Evolutionary conservation across 768 basidiomycete genomes (phyloP), one percentile per base, ranked within the genome.

Genomic region (Mycena amicta): DNA sequence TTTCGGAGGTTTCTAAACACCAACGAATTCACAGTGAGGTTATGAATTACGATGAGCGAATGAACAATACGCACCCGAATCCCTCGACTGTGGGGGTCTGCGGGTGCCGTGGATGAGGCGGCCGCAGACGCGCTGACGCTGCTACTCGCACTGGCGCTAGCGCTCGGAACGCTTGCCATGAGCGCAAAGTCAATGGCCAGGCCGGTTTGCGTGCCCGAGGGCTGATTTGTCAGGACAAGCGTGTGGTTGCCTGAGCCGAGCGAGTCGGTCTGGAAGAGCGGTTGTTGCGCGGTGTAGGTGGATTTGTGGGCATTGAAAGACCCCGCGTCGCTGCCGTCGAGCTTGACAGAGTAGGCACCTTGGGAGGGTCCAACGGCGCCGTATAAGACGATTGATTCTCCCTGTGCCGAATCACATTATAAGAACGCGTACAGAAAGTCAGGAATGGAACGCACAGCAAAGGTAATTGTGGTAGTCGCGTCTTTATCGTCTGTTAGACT

Each of bases 321-420:
- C 20, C 50, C 60, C 0, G 59, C 39, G 3, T 63, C 23, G 18
- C 52, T 23, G 18, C 59, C 62, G 57, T 75, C 72, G 3, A 75
- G n/a, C 23, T 65, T 31, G 5, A 70, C 63, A 4, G 52, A 52
- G 33, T 68, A 73, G 4, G 59, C 41, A 1, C 59, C 62, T 26
- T 68, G 59, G 15, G 56, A 45, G 23, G 70, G 68, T n/a, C 71
- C 69, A 30, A 77, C 71, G 4, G 72, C n/a, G 4, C 79, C 77
- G 26, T 71, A 72, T 23, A 77, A 68, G 22, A 71, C 50, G 55
- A 78, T 40, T 63, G 64, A 59, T 66, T 66, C 28, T 57, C 70
- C 47, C 61, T 56, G 27, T 39, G n/a, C 43, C 13, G 43, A 45
- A 23, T 45, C 22, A 45, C 8, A 13, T n/a, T n/a, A n/a, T n/a